Percentiles rank a stretch among this genome's conserved stretches.
Conservation (phyloP, 805 yeast genomes). For the Diddensiella santjacobensis region DNA sequence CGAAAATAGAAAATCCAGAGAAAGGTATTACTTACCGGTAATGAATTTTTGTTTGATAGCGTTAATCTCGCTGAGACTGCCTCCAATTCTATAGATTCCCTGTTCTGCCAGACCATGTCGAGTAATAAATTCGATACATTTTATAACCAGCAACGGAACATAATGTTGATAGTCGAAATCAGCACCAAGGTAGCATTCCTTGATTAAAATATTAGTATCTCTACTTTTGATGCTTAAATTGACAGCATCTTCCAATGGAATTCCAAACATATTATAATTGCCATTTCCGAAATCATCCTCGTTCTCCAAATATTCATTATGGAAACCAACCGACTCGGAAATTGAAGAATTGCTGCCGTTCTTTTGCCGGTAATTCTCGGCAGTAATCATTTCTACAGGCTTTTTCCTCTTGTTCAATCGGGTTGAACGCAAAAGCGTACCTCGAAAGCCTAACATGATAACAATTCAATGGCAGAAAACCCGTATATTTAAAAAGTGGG, state of each 20-base stretch:
- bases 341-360: background rate
- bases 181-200: conserved; percentile 6
- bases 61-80: conserved; percentile 25
- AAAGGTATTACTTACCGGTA: conserved; percentile 8
- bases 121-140: conserved; percentile 21
- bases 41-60: conserved; percentile 22
- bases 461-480: too few relatives aligned
- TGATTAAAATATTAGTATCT: conserved; percentile 9
- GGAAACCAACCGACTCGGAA: background rate
- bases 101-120: conserved; percentile 29
- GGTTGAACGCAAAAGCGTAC: background rate
- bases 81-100: conserved; percentile 32
- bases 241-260: conserved; percentile 20
- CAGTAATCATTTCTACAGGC: background rate
- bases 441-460: background rate
- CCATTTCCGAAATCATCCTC: background rate
- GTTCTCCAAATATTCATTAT: background rate
- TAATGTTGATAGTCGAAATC: conserved; percentile 10
- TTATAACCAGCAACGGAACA: conserved; percentile 21
- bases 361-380: background rate
- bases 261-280: conserved; percentile 19
- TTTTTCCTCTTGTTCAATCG: background rate
- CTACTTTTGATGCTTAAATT: conserved; percentile 8
- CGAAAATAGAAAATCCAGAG: conserved; percentile 6
- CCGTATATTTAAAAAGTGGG: too few relatives aligned